These are phyloP conservation scores for Hypocreales sp. DNA, from an alignment of 2,329 filamentous ascomycete genomes.

Conservation along the genomic window DNA sequence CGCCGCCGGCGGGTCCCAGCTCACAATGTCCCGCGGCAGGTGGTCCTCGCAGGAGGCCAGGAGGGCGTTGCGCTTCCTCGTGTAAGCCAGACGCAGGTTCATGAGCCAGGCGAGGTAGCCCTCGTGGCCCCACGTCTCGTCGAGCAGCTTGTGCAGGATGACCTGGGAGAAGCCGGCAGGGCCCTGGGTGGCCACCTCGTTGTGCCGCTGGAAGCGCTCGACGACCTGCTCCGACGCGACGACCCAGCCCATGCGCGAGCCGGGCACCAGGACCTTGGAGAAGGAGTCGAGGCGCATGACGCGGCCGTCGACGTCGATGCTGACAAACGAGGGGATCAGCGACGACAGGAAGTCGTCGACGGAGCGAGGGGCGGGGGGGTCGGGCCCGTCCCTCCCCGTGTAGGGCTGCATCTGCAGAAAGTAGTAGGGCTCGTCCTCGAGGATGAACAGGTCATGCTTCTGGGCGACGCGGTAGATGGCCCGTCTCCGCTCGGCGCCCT, in stretches of 20 bases:
- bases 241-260: conserved; percentile 74
- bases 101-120: conserved; percentile 87
- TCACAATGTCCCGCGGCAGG: conserved; percentile 58
- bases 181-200: conserved; percentile 72
- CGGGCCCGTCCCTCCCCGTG: conserved; percentile 32
- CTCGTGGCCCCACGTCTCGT: conserved; percentile 85
- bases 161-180: conserved; percentile 76
- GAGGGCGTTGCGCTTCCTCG: conserved; percentile 59
- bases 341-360: conserved; percentile 58
- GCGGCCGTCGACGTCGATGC: conserved; percentile 71
- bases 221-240: conserved; percentile 75
- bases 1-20: conserved; percentile 65
- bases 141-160: conserved; percentile 73
- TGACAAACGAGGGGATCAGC: conserved; percentile 51
- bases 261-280: conserved; percentile 79
- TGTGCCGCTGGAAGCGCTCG: conserved; percentile 67
- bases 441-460: conserved; percentile 73
- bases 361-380: conserved; percentile 37
- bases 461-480: conserved; percentile 65
- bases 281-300: conserved; percentile 88
- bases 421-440: conserved; percentile 93
- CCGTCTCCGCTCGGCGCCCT: conserved; percentile 48
- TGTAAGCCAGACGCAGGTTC: conserved; percentile 68
- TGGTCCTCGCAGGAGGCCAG: conserved; percentile 66
- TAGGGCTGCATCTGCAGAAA: conserved; percentile 82